Percentiles rank a stretch among this genome's conserved stretches.
Conservation (phyloP, 108 stramenopile genomes). For the Nitzschia palea region DNA sequence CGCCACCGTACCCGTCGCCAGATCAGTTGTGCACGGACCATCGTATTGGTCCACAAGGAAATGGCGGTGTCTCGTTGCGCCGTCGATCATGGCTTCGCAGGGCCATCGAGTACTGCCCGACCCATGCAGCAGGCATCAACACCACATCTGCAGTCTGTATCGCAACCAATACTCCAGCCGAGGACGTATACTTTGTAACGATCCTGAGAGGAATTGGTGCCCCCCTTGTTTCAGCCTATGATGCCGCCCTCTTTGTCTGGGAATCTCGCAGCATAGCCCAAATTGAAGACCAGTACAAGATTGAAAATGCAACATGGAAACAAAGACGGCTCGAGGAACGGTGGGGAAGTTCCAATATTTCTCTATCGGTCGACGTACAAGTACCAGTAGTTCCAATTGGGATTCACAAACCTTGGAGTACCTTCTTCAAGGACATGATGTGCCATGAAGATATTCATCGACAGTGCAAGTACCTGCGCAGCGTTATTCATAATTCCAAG, state of each 20-base stretch:
- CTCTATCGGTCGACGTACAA: background rate
- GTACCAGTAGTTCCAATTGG: constrained; percentile 10
- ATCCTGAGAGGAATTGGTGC: constrained; percentile 16
- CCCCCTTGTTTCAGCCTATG: background rate
- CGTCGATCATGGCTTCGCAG: constrained; percentile 4
- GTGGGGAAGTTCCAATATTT: background rate
- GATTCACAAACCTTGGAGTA: constrained; percentile 19
- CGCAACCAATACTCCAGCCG: background rate
- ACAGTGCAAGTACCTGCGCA: constrained; percentile 4
- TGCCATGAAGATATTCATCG: constrained; percentile 1
- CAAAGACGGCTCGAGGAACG: background rate
- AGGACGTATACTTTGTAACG: constrained; percentile 26
- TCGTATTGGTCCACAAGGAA: constrained; percentile 9
- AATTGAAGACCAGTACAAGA: background rate
- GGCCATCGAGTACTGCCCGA: constrained; percentile 13
- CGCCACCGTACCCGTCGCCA: background rate
- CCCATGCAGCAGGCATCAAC: background rate
- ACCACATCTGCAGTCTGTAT: background rate
- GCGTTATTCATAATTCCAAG: background rate
- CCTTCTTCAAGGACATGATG: background rate
- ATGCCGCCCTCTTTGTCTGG: constrained; percentile 15
- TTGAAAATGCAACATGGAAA: background rate
- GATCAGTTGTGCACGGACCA: constrained; percentile 7
- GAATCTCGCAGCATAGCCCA: background rate
- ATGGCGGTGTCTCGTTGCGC: constrained; percentile 17